Conservation (phyloP, 768 basidiomycete genomes). For the Xerocomus spinulosus region DNA sequence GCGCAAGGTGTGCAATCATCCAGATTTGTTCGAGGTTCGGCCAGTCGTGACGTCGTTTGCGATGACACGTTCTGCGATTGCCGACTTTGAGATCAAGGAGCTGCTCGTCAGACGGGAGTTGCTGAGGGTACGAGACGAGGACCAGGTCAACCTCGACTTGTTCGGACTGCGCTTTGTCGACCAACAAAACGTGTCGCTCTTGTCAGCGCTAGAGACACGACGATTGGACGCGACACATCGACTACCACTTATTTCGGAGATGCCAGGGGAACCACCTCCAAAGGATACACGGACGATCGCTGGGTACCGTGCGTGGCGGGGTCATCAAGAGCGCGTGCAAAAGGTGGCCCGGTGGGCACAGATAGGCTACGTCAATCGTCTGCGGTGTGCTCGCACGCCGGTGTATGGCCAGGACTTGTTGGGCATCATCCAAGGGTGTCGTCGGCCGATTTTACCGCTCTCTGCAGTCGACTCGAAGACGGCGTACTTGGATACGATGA, state of each 20-base stretch:
- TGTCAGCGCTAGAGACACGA: conserved; percentile 51
- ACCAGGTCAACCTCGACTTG: conserved; percentile 55
- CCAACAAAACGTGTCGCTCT: conserved; percentile 47
- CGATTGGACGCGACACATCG: conserved; percentile 55
- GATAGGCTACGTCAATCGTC: conserved; percentile 66
- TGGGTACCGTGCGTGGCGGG: conserved; percentile 58
- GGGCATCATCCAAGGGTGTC: conserved; percentile 33
- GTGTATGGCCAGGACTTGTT: conserved; percentile 47
- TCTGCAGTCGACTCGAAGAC: conserved; percentile 37
- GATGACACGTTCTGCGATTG: conserved; percentile 69
- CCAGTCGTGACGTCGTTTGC: conserved; percentile 76
- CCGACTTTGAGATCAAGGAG: conserved; percentile 83
- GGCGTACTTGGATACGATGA: conserved; percentile 41
- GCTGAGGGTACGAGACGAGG: conserved; percentile 48
- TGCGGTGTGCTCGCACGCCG: conserved; percentile 55
- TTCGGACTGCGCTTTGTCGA: conserved; percentile 62
- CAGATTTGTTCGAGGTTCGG: conserved; percentile 86
- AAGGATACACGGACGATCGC: conserved; percentile 70
- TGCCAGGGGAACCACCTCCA: conserved; percentile 62
- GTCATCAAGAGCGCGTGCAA: conserved; percentile 45
- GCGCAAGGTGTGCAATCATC: conserved; percentile 94
- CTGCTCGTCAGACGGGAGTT: conserved; percentile 76
- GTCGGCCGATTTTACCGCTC: conserved; percentile 49
- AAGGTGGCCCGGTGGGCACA: conserved; percentile 62
- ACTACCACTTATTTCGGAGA: conserved; percentile 50